Evolutionary conservation across 2,329 filamentous ascomycete species (phyloP), one percentile per base, ranked within the genome.

Genomic region (Ophiostoma sp.): DNA sequence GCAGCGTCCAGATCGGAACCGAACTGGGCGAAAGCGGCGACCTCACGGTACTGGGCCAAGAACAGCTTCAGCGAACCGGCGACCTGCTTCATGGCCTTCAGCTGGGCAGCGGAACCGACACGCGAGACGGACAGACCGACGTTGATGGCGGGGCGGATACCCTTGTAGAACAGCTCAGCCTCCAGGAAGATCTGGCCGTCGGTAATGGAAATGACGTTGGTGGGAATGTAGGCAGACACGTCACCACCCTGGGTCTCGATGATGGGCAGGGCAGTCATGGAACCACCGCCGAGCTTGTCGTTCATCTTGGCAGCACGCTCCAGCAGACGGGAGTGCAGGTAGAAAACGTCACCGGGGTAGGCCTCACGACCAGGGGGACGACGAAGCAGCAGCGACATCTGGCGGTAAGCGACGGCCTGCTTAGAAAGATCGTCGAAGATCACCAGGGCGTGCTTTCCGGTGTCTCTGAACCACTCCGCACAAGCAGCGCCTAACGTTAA

Each of bases 31-130:
- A 99, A 99, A 76, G 95, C 95, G 78, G 95, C 95, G 73, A 99
- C 95, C 84, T 99, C 95, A 95, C 95, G 95, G 89, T 99, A 99
- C 86, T 99, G 95, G 77, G 95, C 95, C 91, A 99, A 92, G 93
- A 98, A 99, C 77, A 99, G 93, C 89, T 99, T 99, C 79, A 99
- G 87, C 76, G 94, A 98, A 88, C 95, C 95, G 78, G 95, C 95
- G 77, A 99, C 95, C 87, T 99, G 95, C 89, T 99, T 99, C 95
- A 99, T 99, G 84, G 95, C 93, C 92, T 98, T 99, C 82, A 98
- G 88, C 88, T 99, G 95, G 80, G 95, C 95, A 81, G 95, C 92
- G 79, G 95, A 99, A 81, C 95, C 95, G 89, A 99, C 95, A 92
- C 95, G 95, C 76, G 95, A 99, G 77, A 99, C 95, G 78, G 95